phyloP scores from a whole-genome alignment of 225 moss, liverwort and hornwort species.

The Marchantia polymorpha region DNA sequence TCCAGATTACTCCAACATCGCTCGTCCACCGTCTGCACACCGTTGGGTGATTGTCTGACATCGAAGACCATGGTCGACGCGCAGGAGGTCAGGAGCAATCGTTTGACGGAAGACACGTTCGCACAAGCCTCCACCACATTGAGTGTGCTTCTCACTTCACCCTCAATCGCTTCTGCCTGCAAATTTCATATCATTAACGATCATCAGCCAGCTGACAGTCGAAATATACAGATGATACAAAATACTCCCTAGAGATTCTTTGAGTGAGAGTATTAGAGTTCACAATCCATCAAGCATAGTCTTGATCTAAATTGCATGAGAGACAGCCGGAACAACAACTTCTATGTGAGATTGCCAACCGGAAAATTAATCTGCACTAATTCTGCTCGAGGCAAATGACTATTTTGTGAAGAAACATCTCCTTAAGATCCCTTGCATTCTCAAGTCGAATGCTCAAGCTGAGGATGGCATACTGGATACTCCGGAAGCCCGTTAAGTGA shows the following conservation, averaged over 20 bases:
- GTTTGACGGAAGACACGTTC: constrained; percentile 61
- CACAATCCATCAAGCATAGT: no score
- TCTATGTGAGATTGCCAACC: no score
- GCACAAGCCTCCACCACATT: constrained; percentile 84
- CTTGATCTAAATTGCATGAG: no score
- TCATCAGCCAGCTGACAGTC: neutral
- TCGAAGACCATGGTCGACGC: constrained; percentile 83
- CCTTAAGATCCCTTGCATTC: neutral
- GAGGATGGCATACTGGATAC: constrained; percentile 29
- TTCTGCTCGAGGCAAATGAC: no score
- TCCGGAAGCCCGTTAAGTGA: constrained; percentile 37
- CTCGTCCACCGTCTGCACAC: constrained; percentile 63
- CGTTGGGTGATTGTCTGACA: constrained; percentile 23
- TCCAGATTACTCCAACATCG: constrained; percentile 89
- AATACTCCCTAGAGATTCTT: no score
- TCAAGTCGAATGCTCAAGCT: neutral
- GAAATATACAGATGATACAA: neutral
- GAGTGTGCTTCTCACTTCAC: constrained; percentile 69
- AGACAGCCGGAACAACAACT: no score
- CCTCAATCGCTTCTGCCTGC: constrained; percentile 74
- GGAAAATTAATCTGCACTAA: no score
- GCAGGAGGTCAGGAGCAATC: constrained; percentile 71
- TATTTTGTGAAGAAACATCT: no score
- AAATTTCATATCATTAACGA: neutral
- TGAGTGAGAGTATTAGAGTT: no score